A percentile compares a stretch with the other conserved stretches of the same genome.
These are phyloP conservation scores for Acanthamoeba rhysodes DNA, from an alignment of 208 protist species.

Conservation along the genomic window DNA sequence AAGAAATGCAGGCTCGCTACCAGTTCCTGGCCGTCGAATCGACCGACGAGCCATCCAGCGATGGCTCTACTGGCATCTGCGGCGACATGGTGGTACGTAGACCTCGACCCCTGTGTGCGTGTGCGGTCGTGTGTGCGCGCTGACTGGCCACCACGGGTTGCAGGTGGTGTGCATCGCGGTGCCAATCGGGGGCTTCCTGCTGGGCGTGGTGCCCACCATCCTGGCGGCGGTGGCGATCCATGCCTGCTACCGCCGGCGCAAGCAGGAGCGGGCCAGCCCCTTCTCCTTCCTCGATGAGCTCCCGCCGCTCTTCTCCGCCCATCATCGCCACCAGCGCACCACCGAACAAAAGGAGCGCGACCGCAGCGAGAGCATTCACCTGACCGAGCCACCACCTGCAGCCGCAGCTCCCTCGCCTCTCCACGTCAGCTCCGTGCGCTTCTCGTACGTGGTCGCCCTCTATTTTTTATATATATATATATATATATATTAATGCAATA, in stretches of 20 bases:
- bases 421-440: background rate
- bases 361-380: background rate
- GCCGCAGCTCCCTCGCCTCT: background rate
- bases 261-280: background rate
- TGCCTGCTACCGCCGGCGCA: background rate
- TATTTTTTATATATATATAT: no score
- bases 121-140: background rate
- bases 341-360: background rate
- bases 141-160: background rate
- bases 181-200: background rate
- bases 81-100: background rate
- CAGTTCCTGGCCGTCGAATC: background rate
- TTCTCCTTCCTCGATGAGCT: conserved; percentile 20
- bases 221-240: background rate
- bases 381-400: background rate
- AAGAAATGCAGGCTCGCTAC: background rate
- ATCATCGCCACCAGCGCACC: background rate
- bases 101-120: background rate
- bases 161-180: conserved; percentile 19
- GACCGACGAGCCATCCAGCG: background rate
- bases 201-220: conserved; percentile 39
- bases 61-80: background rate
- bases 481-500: no score
- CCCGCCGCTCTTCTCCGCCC: background rate
- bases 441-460: background rate